phyloP scores from a whole-genome alignment of 1,284 basidiomycete species.

The Trichosporon sp. region DNA sequence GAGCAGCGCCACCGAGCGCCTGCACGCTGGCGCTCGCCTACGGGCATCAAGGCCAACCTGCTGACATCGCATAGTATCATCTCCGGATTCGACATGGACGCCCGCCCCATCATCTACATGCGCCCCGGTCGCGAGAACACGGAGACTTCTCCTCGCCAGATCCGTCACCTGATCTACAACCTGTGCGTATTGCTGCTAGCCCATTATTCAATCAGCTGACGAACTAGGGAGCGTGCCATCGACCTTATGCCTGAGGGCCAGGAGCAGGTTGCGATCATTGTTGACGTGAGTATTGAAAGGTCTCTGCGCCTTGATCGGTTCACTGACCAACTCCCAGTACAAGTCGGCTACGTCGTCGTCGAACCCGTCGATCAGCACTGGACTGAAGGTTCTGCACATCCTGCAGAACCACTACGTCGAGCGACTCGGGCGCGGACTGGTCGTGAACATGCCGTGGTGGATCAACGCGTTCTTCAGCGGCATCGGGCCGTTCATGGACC shows the following conservation, averaged over 20 bases:
- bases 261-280: slow-evolving; percentile 72
- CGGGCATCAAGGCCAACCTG: background rate
- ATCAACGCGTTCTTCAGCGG: slow-evolving; percentile 82
- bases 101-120: slow-evolving; percentile 76
- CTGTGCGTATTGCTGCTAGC: slow-evolving; percentile 55
- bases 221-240: slow-evolving; percentile 69
- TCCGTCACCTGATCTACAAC: slow-evolving; percentile 75
- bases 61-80: slow-evolving; percentile 56
- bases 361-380: slow-evolving; percentile 73
- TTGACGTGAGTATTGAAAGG: slow-evolving; percentile 60
- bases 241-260: slow-evolving; percentile 78
- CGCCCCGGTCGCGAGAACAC: slow-evolving; percentile 78
- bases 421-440: slow-evolving; percentile 71
- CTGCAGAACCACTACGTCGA: slow-evolving; percentile 89
- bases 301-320: slow-evolving; percentile 68
- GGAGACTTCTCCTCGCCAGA: slow-evolving; percentile 65
- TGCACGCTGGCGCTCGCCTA: background rate
- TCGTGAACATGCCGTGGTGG: slow-evolving; percentile 73
- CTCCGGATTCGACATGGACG: slow-evolving; percentile 75
- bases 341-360: slow-evolving; percentile 70
- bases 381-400: slow-evolving; percentile 72
- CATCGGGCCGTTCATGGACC: slow-evolving; percentile 82
- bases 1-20: background rate
- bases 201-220: background rate
- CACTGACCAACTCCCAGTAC: slow-evolving; percentile 68